phyloP scores from a whole-genome alignment of 805 yeast genomes.

The Metschnikowia baotianmanensis region DNA sequence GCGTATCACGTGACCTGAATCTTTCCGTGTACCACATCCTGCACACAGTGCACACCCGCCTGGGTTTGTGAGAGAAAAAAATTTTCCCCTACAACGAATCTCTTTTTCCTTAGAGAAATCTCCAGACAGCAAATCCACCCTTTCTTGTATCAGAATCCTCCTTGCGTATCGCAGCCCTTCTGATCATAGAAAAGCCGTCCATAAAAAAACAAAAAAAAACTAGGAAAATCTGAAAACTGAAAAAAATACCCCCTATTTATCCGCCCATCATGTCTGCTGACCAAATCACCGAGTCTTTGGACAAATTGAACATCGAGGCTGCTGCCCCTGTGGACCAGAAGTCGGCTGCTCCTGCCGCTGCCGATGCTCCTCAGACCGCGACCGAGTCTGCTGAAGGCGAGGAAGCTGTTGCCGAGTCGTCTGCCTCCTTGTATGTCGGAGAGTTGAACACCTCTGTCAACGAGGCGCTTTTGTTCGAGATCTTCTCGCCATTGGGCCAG shows the following conservation, averaged over 20 bases:
- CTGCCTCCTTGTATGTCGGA: constrained; percentile 94
- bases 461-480: constrained; percentile 92
- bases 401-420: constrained; percentile 47
- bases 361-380: constrained; percentile 24
- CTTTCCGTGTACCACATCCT: no score
- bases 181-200: constrained; percentile 11
- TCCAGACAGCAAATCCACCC: constrained; percentile 15
- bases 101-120: constrained; percentile 20
- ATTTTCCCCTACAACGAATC: constrained; percentile 10
- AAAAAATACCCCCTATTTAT: constrained; percentile 10
- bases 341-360: constrained; percentile 25
- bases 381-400: constrained; percentile 30
- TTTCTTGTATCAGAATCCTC: constrained; percentile 9
- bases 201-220: constrained; percentile 15
- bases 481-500: constrained; percentile 91
- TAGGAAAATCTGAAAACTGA: constrained; percentile 11
- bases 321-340: constrained; percentile 33
- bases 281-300: constrained; percentile 47
- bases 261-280: constrained; percentile 31
- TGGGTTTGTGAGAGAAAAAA: constrained; percentile 16
- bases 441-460: constrained; percentile 90
- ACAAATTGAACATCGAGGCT: constrained; percentile 44
- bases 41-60: constrained; percentile 6
- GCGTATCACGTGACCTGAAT: no score
- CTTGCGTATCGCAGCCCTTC: constrained; percentile 10